Percentiles rank a stretch among this genome's conserved stretches.
phyloP scores from a whole-genome alignment of 345 rosid genomes.

The Gossypium bickii region DNA sequence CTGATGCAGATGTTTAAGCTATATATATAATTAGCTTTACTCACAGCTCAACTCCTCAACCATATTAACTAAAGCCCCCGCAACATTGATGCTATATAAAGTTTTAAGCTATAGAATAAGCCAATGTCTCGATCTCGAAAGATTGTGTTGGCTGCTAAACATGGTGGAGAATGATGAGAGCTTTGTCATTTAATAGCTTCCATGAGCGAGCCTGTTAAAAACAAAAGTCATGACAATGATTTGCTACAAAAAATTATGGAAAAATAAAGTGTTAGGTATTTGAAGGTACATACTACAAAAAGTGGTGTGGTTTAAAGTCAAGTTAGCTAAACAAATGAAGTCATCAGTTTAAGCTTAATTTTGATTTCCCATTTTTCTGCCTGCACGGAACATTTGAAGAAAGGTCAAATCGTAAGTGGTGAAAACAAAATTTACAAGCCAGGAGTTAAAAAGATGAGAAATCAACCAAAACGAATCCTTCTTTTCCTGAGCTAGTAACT shows the following conservation, averaged over 20 bases:
- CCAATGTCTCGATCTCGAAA: background rate
- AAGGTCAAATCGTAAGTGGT: background rate
- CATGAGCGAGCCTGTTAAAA: conserved; percentile 1
- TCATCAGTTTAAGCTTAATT: conserved; percentile 36
- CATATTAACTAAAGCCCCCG: background rate
- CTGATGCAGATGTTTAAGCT: background rate
- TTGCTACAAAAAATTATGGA: background rate
- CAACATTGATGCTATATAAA: background rate
- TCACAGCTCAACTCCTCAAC: background rate
- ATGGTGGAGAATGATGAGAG: background rate
- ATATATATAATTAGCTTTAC: background rate
- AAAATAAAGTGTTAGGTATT: background rate
- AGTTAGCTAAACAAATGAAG: conserved; percentile 6
- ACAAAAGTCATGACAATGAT: background rate
- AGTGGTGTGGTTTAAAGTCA: background rate
- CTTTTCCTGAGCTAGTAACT: conserved; percentile 84
- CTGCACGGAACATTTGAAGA: conserved; percentile 32
- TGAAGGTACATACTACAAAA: conserved; percentile 15
- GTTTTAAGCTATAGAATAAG: background rate
- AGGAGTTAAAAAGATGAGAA: conserved; percentile 9
- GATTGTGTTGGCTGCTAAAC: background rate
- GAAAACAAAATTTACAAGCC: background rate
- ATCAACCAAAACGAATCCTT: conserved; percentile 83
- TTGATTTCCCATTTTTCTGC: conserved; percentile 72
- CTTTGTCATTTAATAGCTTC: conserved; percentile 9